Conservation (phyloP, 192 early-diverging fungal genomes). For the Backusella luteola region DNA sequence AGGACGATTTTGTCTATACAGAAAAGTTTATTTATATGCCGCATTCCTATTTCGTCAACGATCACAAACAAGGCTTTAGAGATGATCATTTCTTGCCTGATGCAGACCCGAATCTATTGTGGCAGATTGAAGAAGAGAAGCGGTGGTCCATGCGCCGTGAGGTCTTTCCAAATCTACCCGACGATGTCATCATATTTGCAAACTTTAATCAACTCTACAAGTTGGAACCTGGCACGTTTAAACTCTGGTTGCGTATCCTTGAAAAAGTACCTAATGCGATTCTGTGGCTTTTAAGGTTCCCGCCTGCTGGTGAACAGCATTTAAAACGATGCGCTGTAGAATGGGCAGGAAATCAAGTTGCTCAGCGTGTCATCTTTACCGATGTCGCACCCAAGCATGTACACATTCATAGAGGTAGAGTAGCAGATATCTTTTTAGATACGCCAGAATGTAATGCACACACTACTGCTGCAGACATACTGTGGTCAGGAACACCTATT, state of each 20-base stretch:
- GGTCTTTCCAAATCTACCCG: slow-evolving; percentile 77
- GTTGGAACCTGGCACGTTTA: slow-evolving; percentile 85
- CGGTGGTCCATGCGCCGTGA: slow-evolving; percentile 84
- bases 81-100: slow-evolving; percentile 41
- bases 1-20: slow-evolving; percentile 74
- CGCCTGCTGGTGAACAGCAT: slow-evolving; percentile 81
- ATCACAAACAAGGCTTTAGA: slow-evolving; percentile 89
- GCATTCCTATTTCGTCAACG: slow-evolving; percentile 91
- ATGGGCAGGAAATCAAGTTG: slow-evolving; percentile 75
- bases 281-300: slow-evolving; percentile 91
- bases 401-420: slow-evolving; percentile 89
- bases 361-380: slow-evolving; percentile 81
- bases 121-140: slow-evolving; percentile 76
- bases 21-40: slow-evolving; percentile 93
- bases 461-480: slow-evolving; percentile 92
- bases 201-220: slow-evolving; percentile 98
- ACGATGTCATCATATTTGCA: slow-evolving; percentile 89
- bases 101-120: slow-evolving; percentile 43
- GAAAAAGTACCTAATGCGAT: slow-evolving; percentile 78
- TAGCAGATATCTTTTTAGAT: slow-evolving; percentile 91
- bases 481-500: slow-evolving; percentile 93
- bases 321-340: slow-evolving; percentile 66
- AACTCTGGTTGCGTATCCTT: slow-evolving; percentile 82
- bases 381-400: slow-evolving; percentile 82
- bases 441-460: slow-evolving; percentile 97